A percentile compares a stretch with the other conserved stretches of the same genome.
phyloP scores from a whole-genome alignment of 2,329 filamentous ascomycete species.

The Endocalyx cinctus region DNA sequence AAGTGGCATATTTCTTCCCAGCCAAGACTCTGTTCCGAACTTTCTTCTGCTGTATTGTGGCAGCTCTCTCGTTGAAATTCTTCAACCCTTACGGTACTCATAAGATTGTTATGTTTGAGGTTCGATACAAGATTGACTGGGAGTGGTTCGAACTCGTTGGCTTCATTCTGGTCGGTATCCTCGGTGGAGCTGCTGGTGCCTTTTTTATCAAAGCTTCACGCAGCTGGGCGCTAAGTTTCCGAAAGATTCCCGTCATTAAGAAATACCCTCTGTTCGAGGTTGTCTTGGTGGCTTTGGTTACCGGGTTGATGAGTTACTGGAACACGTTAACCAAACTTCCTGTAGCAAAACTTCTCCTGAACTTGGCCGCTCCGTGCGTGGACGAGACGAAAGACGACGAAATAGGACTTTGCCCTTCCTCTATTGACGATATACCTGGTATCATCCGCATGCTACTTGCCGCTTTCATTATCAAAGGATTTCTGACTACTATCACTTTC shows the following conservation, averaged over 20 bases:
- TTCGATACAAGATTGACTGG: conserved; percentile 88
- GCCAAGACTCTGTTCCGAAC: conserved; percentile 96
- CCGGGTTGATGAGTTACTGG: conserved; percentile 87
- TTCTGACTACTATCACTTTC: conserved; percentile 86
- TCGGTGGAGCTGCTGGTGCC: conserved; percentile 81
- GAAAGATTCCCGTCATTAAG: conserved; percentile 76
- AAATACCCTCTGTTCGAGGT: conserved; percentile 82
- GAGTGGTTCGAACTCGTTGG: conserved; percentile 82
- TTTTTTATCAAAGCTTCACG: conserved; percentile 95
- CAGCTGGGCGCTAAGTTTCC: conserved; percentile 84
- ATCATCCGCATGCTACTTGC: conserved; percentile 67
- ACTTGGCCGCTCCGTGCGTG: conserved; percentile 84
- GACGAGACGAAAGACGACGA: conserved; percentile 57
- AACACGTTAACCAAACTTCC: conserved; percentile 84
- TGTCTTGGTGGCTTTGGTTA: conserved; percentile 77
- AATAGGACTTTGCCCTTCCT: conserved; percentile 73
- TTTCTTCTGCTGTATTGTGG: conserved; percentile 96
- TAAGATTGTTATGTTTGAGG: conserved; percentile 95
- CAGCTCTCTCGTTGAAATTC: conserved; percentile 87
- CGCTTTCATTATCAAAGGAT: conserved; percentile 85
- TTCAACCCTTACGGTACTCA: conserved; percentile 92
- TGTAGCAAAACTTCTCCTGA: conserved; percentile 85
- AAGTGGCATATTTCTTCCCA: conserved; percentile 96
- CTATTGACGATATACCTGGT: conserved; percentile 69
- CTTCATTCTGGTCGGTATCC: conserved; percentile 80